Evolutionary conservation across 768 basidiomycete species (phyloP).

Genomic region (Termitomyces eurrhizus): DNA sequence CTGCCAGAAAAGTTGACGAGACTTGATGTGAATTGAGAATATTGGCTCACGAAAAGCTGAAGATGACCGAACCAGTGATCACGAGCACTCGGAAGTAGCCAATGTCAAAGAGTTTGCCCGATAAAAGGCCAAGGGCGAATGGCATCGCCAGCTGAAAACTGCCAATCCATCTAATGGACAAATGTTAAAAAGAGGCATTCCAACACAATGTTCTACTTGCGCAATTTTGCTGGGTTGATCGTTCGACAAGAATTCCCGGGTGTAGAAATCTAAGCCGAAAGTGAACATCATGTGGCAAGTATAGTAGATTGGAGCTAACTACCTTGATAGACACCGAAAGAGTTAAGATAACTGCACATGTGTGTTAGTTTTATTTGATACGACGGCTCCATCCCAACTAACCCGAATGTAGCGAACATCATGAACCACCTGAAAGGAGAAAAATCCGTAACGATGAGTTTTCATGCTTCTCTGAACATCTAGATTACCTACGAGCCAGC

Average conservation of each 20-base stretch:
- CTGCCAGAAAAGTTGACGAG: slow-evolving; percentile 8
- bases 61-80: slow-evolving; percentile 15
- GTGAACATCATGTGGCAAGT: not conserved
- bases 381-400: not conserved
- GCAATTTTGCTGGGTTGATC: slow-evolving; percentile 12
- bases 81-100: slow-evolving; percentile 16
- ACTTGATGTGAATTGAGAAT: not conserved
- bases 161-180: slow-evolving; percentile 19
- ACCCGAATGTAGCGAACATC: slow-evolving; percentile 16
- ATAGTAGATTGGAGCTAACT: not conserved
- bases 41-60: slow-evolving; percentile 15
- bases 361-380: not conserved
- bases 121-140: slow-evolving; percentile 16
- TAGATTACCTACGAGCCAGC: slow-evolving; percentile 10
- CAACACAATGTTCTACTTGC: not conserved
- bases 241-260: slow-evolving; percentile 4
- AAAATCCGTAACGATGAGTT: not conserved
- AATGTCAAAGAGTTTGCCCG: slow-evolving; percentile 19
- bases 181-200: not conserved
- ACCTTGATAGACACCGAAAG: slow-evolving; percentile 17
- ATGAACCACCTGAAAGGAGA: slow-evolving; percentile 11
- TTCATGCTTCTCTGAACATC: not conserved
- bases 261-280: slow-evolving; percentile 10
- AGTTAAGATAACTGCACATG: slow-evolving; percentile 10
- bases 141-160: slow-evolving; percentile 22